Evolutionary conservation across 2,329 filamentous ascomycete species (phyloP).

Genomic region (Neonectria coccinea): DNA sequence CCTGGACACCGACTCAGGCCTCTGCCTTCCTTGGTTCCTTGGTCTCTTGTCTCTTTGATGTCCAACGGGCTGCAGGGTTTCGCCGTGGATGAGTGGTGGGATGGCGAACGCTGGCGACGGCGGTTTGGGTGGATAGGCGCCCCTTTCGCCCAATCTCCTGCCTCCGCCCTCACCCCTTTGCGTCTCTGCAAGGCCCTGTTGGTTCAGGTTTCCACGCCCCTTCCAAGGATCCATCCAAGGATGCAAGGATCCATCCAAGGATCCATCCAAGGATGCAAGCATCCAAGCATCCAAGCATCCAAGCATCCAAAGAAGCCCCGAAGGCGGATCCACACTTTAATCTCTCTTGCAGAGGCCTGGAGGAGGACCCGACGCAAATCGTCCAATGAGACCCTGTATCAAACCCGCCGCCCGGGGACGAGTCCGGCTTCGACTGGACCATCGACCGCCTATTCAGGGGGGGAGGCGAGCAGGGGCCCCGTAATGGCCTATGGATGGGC

Average conservation of each 20-base stretch:
- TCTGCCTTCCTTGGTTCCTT: background rate
- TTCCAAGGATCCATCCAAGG: slow-evolving; percentile 7
- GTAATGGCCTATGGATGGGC: background rate
- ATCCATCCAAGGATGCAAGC: slow-evolving; percentile 11
- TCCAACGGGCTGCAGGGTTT: slow-evolving; percentile 8
- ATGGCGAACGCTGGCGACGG: slow-evolving; percentile 16
- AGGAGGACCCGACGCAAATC: slow-evolving; percentile 15
- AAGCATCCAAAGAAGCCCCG: slow-evolving; percentile 1
- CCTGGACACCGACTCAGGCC: slow-evolving; percentile 4
- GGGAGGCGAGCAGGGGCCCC: background rate
- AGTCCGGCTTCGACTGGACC: slow-evolving; percentile 3
- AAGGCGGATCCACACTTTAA: slow-evolving; percentile 23
- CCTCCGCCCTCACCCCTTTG: slow-evolving; percentile 24
- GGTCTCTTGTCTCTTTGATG: slow-evolving; percentile 16
- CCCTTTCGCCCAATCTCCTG: slow-evolving; percentile 26
- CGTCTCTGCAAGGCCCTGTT: slow-evolving; percentile 3
- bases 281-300: background rate
- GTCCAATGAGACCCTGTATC: slow-evolving; percentile 23
- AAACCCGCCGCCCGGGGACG: slow-evolving; percentile 11
- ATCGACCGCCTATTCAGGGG: slow-evolving; percentile 28
- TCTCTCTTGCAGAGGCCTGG: slow-evolving; percentile 28
- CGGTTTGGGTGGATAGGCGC: slow-evolving; percentile 25
- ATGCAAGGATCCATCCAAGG: background rate
- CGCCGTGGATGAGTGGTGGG: slow-evolving; percentile 13
- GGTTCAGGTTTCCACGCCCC: slow-evolving; percentile 13